Percentiles rank a stretch among this genome's conserved stretches.
Conservation (phyloP, 805 yeast genomes). For the Nakazawaea siamensis region DNA sequence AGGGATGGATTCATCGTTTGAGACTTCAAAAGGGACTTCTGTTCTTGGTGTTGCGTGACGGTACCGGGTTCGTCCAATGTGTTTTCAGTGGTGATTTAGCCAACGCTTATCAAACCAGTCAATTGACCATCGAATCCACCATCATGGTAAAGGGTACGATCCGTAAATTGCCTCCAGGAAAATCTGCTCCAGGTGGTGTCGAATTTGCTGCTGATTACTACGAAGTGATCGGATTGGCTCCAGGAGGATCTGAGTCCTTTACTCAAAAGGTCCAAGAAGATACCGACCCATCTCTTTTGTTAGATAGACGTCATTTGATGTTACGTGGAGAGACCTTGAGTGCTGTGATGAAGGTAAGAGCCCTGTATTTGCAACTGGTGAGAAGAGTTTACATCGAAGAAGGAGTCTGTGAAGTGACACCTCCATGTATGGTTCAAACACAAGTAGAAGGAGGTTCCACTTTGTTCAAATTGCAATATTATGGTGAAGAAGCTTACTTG, state of each 20-base stretch:
- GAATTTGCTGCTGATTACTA: slow-evolving; percentile 90
- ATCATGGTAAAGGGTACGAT: slow-evolving; percentile 74
- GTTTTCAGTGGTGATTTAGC: slow-evolving; percentile 90
- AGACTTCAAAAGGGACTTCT: slow-evolving; percentile 89
- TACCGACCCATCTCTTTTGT: slow-evolving; percentile 85
- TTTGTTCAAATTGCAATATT: slow-evolving; percentile 84
- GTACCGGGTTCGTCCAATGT: slow-evolving; percentile 84
- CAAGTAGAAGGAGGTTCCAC: slow-evolving; percentile 99
- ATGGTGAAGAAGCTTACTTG: slow-evolving; percentile 93
- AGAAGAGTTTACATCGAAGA: slow-evolving; percentile 74
- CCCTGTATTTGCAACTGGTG: slow-evolving; percentile 61
- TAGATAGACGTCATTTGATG: slow-evolving; percentile 95
- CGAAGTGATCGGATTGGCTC: slow-evolving; percentile 86
- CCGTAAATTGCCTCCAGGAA: slow-evolving; percentile 86
- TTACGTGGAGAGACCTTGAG: slow-evolving; percentile 92
- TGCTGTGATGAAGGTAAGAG: slow-evolving; percentile 92
- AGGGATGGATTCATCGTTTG: slow-evolving; percentile 96
- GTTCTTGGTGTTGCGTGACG: slow-evolving; percentile 90
- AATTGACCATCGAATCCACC: slow-evolving; percentile 84
- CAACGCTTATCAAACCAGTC: slow-evolving; percentile 75
- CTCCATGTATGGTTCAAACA: slow-evolving; percentile 99
- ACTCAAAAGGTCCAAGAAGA: slow-evolving; percentile 90
- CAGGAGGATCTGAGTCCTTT: slow-evolving; percentile 92
- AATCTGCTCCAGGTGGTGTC: slow-evolving; percentile 95
- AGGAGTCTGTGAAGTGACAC: slow-evolving; percentile 83